Conservation (phyloP, 2,329 filamentous ascomycete genomes). For the Huntiella bhutanensis region DNA sequence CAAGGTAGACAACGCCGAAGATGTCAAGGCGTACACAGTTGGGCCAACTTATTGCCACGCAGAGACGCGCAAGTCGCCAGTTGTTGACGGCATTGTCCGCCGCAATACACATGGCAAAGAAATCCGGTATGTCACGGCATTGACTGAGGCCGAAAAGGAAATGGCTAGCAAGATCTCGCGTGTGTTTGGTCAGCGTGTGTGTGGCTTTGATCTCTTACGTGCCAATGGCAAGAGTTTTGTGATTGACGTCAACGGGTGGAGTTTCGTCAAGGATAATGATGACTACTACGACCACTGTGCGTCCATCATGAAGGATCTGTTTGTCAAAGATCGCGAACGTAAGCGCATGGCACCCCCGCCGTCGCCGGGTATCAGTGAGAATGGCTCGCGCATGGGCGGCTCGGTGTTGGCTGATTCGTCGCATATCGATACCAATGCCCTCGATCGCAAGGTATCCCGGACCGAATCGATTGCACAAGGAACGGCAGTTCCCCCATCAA, state of each 20-base stretch:
- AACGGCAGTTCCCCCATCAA: slow-evolving; percentile 1
- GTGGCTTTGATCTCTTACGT: slow-evolving; percentile 83
- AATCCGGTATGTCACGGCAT: slow-evolving; percentile 77
- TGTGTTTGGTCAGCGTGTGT: slow-evolving; percentile 85
- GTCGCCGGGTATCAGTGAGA: slow-evolving; percentile 28
- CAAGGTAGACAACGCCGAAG: slow-evolving; percentile 88
- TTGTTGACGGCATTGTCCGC: slow-evolving; percentile 87
- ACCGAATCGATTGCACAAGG: slow-evolving; percentile 1
- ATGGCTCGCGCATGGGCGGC: neutral
- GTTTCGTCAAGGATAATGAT: slow-evolving; percentile 98
- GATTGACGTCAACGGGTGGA: slow-evolving; percentile 98
- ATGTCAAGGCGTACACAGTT: slow-evolving; percentile 97
- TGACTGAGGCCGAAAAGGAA: slow-evolving; percentile 60
- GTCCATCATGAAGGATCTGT: slow-evolving; percentile 70
- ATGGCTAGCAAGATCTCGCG: slow-evolving; percentile 81
- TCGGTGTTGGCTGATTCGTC: neutral
- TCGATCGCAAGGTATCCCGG: slow-evolving; percentile 1
- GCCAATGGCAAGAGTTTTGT: slow-evolving; percentile 84
- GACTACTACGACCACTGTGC: slow-evolving; percentile 92
- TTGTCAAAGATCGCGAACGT: slow-evolving; percentile 54
- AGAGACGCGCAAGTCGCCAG: slow-evolving; percentile 90
- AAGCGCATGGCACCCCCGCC: slow-evolving; percentile 39
- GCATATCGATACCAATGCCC: neutral
- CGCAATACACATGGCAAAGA: slow-evolving; percentile 97
- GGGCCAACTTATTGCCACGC: slow-evolving; percentile 86